phyloP scores from a whole-genome alignment of 1,284 basidiomycete genomes.

The Tylopilus orsonianus region DNA sequence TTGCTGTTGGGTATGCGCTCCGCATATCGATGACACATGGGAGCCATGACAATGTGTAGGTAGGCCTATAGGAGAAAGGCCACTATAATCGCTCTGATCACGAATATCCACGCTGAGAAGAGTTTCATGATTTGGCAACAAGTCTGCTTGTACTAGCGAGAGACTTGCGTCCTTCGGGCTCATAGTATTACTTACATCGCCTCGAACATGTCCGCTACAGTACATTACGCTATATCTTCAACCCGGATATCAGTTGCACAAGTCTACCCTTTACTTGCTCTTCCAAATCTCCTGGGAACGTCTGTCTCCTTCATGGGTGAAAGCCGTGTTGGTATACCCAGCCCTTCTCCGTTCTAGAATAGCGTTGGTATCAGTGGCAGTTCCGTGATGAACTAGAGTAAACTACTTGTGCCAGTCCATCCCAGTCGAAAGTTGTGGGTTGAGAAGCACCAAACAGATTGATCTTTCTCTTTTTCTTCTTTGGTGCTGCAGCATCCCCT shows the following conservation, averaged over 20 bases:
- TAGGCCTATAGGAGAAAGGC: constrained; percentile 56
- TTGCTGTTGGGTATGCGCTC: constrained; percentile 54
- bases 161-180: too few species aligned
- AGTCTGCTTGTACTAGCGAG: not conserved
- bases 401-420: constrained; percentile 37
- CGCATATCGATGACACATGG: constrained; percentile 51
- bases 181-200: not conserved
- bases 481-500: constrained; percentile 31
- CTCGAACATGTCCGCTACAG: not conserved
- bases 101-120: constrained; percentile 62
- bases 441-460: constrained; percentile 50
- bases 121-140: constrained; percentile 83
- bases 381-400: not conserved
- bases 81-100: constrained; percentile 80
- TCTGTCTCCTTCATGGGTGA: constrained; percentile 62
- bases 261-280: constrained; percentile 22
- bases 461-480: constrained; percentile 63
- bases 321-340: constrained; percentile 61
- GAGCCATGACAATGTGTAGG: constrained; percentile 39
- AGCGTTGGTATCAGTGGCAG: not conserved
- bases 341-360: constrained; percentile 31
- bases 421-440: constrained; percentile 43
- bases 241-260: not conserved
- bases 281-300: constrained; percentile 46
- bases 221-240: not conserved